Base-by-base conservation (phyloP, 2,329 filamentous ascomycete species). In the Xylaria multiplex region DNA sequence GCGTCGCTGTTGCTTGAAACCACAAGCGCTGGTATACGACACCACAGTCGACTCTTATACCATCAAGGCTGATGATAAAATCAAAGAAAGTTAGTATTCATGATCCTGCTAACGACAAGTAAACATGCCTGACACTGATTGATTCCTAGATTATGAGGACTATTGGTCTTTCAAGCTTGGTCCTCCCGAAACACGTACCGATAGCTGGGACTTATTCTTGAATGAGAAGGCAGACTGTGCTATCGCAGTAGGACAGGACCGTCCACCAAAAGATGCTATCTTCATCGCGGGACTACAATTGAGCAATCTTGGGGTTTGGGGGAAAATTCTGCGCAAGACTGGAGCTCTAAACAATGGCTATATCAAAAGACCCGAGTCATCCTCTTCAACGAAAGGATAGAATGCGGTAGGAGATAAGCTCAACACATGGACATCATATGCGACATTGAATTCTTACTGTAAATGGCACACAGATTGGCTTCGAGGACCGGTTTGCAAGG, bases 151-250 rank as follows among this genome's bases (percentile, higher is more conserved):
- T 22, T 49, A 49, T 35, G 55, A 60, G 19, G 48, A 54, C 49
- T 64, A 64, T 30, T 60, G 55, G 62, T n/a, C 62, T 42, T 64
- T 64, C 42, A 22, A 64, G 22, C 14, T 60, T 37, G 62, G 55
- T 7, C 62, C 61, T 42, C 61, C 54, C 13, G 53, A 5, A n/a
- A 59, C 37, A 27, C 48, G 30, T 48, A 8, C n/a, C 32, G 56
- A 64, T 35, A 54, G 49, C 14, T 64, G 56, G 62, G 56, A 64
- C 56, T 54, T 64, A 11, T 64, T 48, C 55, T 16, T 59, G 16
- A 32, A 64, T 24, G 53, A 60, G 30, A 43, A 46, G 11, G 37
- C 27, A 14, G 62, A 54, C 43, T 11, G 19, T 1, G 42, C 49
- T 1, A 50, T 32, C 3, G 62, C 56, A 42, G 32, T 60, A 5